Percentiles rank a stretch among this genome's conserved stretches.
These are phyloP conservation scores for Stevia rebaudiana DNA, from an alignment of 140 eudicot genomes.

Conservation along the genomic window DNA sequence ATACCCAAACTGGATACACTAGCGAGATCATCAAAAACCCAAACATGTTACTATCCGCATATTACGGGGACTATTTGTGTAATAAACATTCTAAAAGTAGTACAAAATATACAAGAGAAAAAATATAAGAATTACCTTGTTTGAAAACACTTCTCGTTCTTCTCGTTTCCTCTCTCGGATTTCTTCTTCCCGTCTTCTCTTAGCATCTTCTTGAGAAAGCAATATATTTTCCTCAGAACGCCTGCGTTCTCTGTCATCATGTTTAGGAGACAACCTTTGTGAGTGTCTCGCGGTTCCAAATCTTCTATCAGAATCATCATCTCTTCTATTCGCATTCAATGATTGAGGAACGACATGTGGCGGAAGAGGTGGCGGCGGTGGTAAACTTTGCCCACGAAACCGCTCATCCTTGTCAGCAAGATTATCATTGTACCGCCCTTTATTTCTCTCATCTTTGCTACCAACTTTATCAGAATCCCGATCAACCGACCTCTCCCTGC, in stretches of 20 bases:
- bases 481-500: constrained; percentile 87
- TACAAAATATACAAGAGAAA: neutral
- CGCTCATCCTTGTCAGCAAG: constrained; percentile 77
- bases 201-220: constrained; percentile 62
- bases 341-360: constrained; percentile 89
- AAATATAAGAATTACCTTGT: constrained; percentile 48
- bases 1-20: too few relatives aligned
- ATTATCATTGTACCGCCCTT: constrained; percentile 47
- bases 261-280: constrained; percentile 84
- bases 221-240: constrained; percentile 77
- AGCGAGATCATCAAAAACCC: too few relatives aligned
- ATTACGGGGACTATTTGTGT: too few relatives aligned
- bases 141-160: constrained; percentile 57
- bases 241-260: constrained; percentile 87
- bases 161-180: constrained; percentile 89
- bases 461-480: constrained; percentile 62
- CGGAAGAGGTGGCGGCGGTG: constrained; percentile 96
- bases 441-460: constrained; percentile 74
- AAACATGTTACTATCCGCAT: too few relatives aligned
- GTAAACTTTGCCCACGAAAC: constrained; percentile 71
- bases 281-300: constrained; percentile 65
- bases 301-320: constrained; percentile 82
- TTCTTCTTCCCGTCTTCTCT: constrained; percentile 89
- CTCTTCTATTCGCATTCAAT: constrained; percentile 57
- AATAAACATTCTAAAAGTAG: neutral